phyloP scores from a whole-genome alignment of 2,329 filamentous ascomycete species.

The Hymenoscyphus occultus region DNA sequence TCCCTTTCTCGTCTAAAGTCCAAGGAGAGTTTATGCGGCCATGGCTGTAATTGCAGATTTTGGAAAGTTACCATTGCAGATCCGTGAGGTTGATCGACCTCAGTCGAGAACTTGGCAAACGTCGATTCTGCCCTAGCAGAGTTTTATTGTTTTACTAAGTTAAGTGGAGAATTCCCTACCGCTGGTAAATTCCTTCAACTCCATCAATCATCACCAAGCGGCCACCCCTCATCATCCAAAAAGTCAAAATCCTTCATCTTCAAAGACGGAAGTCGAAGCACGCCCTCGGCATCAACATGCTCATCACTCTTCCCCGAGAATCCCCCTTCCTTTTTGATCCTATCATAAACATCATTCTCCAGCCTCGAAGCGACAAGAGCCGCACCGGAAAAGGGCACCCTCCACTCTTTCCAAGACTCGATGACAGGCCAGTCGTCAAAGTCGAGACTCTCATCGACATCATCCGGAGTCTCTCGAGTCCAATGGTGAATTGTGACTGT shows the following conservation, averaged over 20 bases:
- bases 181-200: not conserved
- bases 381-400: conserved; percentile 4
- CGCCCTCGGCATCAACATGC: conserved; percentile 1
- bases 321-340: not conserved
- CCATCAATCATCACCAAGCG: conserved; percentile 1
- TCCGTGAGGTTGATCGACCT: too few species aligned
- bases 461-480: conserved; percentile 1
- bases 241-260: conserved; percentile 9
- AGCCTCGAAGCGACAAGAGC: not conserved
- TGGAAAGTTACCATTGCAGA: too few species aligned
- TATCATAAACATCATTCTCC: conserved; percentile 3
- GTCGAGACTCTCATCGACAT: not conserved
- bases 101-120: too few species aligned
- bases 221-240: conserved; percentile 9
- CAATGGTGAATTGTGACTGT: conserved; percentile 2
- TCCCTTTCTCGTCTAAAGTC: too few species aligned
- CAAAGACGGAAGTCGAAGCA: conserved; percentile 6
- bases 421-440: not conserved
- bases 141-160: too few species aligned
- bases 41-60: too few species aligned
- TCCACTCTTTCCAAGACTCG: conserved; percentile 7
- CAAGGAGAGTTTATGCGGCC: too few species aligned
- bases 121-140: too few species aligned
- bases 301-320: conserved; percentile 7
- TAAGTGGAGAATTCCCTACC: not conserved